A percentile compares a stretch with the other conserved stretches of the same genome.
phyloP scores from a whole-genome alignment of 768 basidiomycete species.

The Rhizopogon roseolus region DNA sequence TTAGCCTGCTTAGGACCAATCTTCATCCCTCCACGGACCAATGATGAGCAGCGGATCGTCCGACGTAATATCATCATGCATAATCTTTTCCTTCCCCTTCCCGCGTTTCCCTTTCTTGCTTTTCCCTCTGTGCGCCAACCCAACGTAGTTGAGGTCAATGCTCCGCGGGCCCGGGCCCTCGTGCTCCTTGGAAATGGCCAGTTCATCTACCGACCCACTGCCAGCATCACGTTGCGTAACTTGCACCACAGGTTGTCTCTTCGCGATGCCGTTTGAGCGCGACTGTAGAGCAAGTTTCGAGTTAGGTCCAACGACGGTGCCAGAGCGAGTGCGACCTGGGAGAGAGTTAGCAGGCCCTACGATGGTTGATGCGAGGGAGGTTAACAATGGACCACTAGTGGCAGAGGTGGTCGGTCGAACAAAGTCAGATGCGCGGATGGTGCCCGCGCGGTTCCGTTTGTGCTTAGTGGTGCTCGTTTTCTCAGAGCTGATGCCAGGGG shows the following conservation, averaged over 20 bases:
- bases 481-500: not conserved
- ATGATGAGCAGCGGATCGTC: slow-evolving; percentile 28
- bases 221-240: not conserved
- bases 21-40: slow-evolving; percentile 7
- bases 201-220: slow-evolving; percentile 17
- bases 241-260: not conserved
- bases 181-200: slow-evolving; percentile 15
- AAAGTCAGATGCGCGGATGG: slow-evolving; percentile 47
- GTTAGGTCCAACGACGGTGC: slow-evolving; percentile 36
- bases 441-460: slow-evolving; percentile 41
- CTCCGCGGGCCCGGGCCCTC: slow-evolving; percentile 6
- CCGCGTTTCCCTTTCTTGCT: not conserved
- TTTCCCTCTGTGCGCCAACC: not conserved
- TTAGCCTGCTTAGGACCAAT: slow-evolving; percentile 7
- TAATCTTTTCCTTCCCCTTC: not conserved
- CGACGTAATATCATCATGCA: not conserved
- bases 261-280: not conserved
- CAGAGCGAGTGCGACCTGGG: slow-evolving; percentile 40
- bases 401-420: slow-evolving; percentile 9
- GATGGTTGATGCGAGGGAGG: not conserved
- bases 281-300: slow-evolving; percentile 16
- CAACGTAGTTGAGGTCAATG: slow-evolving; percentile 15
- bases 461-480: slow-evolving; percentile 12
- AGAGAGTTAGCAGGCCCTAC: not conserved
- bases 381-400: slow-evolving; percentile 4